A percentile compares a stretch with the other conserved stretches of the same genome.
Conservation (phyloP, 345 rosid species). For the Crucihimalaya himalaica region DNA sequence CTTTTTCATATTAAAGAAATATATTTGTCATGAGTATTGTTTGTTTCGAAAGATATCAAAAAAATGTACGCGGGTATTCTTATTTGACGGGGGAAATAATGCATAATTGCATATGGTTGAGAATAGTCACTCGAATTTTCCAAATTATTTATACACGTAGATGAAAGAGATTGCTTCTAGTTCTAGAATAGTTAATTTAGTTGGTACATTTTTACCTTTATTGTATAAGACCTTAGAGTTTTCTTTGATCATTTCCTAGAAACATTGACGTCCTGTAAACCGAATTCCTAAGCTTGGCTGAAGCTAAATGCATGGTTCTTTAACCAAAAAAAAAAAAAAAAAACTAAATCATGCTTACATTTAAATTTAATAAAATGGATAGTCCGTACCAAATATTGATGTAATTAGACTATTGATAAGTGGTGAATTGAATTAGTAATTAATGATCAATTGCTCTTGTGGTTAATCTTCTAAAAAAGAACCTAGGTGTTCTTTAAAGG, state of each 20-base stretch:
- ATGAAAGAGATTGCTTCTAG: neutral
- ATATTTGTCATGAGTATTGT: slow-evolving; percentile 1
- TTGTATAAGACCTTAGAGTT: neutral
- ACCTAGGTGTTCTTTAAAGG: too few species aligned
- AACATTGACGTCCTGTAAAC: too few species aligned
- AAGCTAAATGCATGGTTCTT: neutral
- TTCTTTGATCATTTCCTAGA: neutral
- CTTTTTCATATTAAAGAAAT: neutral
- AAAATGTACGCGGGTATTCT: slow-evolving; percentile 15
- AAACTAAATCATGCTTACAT: too few species aligned
- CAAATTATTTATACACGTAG: neutral
- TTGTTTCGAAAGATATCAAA: slow-evolving; percentile 28
- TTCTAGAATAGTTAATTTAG: slow-evolving; percentile 20
- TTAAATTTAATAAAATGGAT: neutral
- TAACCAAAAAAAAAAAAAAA: too few species aligned
- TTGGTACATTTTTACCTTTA: neutral
- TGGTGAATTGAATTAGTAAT: too few species aligned
- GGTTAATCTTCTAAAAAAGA: too few species aligned
- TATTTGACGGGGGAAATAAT: neutral
- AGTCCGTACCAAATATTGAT: neutral
- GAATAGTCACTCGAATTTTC: slow-evolving; percentile 8
- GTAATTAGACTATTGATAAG: neutral
- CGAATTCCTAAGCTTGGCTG: too few species aligned
- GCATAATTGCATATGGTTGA: neutral
- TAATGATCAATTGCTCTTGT: too few species aligned